These are phyloP conservation scores for Colletotrichum sp. DNA, from an alignment of 2,329 filamentous ascomycete species.

Conservation along the genomic window DNA sequence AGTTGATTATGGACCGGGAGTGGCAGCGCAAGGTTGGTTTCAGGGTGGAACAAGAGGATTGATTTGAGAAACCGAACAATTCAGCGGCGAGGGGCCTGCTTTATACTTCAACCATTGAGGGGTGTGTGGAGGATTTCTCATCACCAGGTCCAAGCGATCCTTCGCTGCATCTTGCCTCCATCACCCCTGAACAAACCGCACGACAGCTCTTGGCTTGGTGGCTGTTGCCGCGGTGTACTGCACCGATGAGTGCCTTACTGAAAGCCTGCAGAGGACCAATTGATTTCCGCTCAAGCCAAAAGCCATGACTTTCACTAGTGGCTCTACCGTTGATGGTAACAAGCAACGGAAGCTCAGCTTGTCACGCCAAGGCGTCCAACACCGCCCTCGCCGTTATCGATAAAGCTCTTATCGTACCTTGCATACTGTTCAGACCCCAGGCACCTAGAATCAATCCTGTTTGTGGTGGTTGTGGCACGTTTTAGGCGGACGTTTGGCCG, in stretches of 20 bases:
- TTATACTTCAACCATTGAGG: not conserved
- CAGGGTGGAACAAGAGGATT: not conserved
- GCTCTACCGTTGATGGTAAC: not conserved
- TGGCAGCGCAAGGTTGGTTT: not conserved
- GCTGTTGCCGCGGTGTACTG: not conserved
- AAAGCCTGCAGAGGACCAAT: not conserved
- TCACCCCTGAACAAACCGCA: not conserved
- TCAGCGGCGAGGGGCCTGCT: rapidly evolving
- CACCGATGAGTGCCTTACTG: not conserved
- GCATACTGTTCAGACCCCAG: not conserved
- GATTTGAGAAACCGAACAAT: not conserved
- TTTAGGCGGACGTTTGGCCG: not conserved
- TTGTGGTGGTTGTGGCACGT: not conserved
- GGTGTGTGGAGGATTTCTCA: not conserved
- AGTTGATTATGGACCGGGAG: not conserved
- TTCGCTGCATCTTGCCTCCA: not conserved
- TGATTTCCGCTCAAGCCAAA: not conserved
- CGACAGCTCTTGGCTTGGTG: not conserved
- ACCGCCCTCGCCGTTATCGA: not conserved
- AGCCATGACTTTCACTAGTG: not conserved
- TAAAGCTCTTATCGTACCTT: not conserved
- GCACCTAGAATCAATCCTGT: not conserved
- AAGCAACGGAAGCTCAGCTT: not conserved
- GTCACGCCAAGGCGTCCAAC: not conserved
- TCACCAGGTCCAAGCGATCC: not conserved